Conservation (phyloP, 805 yeast species). For the Wickerhamomyces bisporus region DNA sequence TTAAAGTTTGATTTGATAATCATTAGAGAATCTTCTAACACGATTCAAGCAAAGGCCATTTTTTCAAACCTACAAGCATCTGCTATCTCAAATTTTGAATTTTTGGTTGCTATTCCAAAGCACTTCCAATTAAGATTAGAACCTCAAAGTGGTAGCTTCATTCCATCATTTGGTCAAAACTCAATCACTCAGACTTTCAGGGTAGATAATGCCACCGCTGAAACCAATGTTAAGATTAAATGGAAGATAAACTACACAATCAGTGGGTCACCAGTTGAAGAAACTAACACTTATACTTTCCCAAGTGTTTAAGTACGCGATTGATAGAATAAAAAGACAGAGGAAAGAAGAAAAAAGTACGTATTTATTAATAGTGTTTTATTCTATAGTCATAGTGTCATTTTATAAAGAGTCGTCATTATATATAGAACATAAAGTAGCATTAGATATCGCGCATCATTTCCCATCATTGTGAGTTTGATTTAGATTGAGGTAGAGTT, state of each 20-base stretch:
- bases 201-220: conserved; percentile 30
- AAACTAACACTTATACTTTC: conserved; percentile 48
- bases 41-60: conserved; percentile 39
- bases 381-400: no score
- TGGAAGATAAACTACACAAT: conserved; percentile 62
- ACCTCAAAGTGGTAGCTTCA: conserved; percentile 53
- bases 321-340: no score
- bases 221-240: conserved; percentile 55
- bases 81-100: conserved; percentile 46
- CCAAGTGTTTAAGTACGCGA: conserved; percentile 19
- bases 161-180: conserved; percentile 43
- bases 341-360: background rate
- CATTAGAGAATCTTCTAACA: conserved; percentile 30
- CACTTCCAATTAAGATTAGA: conserved; percentile 49
- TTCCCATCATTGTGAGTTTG: conserved; percentile 1
- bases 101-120: conserved; percentile 70
- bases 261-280: conserved; percentile 45
- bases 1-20: conserved; percentile 46
- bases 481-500: no score
- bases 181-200: conserved; percentile 51
- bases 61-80: conserved; percentile 47
- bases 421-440: no score
- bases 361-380: background rate
- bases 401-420: background rate
- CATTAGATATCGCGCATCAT: background rate